These are phyloP conservation scores for Tricholoma furcatifolium DNA, from an alignment of 768 basidiomycete genomes.

Conservation along the genomic window DNA sequence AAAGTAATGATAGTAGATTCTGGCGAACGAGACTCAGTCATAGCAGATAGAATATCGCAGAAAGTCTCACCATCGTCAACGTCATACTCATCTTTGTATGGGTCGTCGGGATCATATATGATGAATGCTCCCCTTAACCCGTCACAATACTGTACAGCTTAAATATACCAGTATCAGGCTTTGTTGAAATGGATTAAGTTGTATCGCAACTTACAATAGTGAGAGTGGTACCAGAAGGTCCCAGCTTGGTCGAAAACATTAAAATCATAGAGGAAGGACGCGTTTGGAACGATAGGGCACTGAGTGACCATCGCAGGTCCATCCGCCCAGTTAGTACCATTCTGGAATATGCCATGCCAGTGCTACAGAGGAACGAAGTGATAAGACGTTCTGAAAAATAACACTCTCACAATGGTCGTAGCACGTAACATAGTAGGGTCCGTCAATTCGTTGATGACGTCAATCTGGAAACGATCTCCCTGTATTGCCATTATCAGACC, in stretches of 20 bases:
- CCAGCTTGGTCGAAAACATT: not conserved
- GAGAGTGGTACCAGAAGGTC: slow-evolving; percentile 1
- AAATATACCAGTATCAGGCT: not conserved
- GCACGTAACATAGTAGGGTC: not conserved
- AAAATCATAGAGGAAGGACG: not conserved
- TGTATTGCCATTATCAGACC: not conserved
- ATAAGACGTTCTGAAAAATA: not conserved
- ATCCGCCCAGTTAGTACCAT: not conserved
- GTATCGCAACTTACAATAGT: not conserved
- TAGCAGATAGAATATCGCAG: not conserved
- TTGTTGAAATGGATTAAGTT: not conserved
- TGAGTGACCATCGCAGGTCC: not conserved
- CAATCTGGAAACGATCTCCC: not conserved
- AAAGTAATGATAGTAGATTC: slow-evolving; percentile 2
- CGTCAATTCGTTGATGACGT: not conserved
- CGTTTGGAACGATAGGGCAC: not conserved
- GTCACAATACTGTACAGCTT: not conserved
- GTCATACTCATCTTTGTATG: not conserved
- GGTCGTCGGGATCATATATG: not conserved
- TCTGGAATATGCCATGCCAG: slow-evolving; percentile 1
- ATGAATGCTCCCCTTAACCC: not conserved
- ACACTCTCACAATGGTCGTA: not conserved
- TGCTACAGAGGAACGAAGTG: not conserved
- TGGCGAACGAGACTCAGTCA: not conserved
- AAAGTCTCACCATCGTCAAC: not conserved